Conservation (phyloP, 164 flowering plant genomes). For the Malania oleifera region DNA sequence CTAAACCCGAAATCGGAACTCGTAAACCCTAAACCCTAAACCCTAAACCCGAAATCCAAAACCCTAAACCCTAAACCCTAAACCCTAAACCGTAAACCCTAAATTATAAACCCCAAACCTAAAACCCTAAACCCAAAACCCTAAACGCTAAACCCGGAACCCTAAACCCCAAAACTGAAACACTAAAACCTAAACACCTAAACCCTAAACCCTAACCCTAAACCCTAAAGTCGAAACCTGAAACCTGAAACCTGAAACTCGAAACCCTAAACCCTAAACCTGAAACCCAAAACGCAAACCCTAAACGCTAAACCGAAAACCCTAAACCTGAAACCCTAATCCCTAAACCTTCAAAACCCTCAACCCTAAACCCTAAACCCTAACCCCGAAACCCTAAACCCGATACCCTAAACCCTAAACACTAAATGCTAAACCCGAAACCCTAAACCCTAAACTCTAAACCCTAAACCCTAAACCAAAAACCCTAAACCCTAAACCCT, state of each 20-base stretch:
- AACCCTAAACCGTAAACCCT: neutral
- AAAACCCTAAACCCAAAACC: neutral
- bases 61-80: neutral
- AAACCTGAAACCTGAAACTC: neutral
- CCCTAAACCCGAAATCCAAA: neutral
- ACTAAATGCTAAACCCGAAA: neutral
- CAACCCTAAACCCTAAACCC: neutral
- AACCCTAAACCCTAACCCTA: neutral
- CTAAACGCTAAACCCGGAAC: neutral
- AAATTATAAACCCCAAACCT: neutral
- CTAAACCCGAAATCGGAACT: neutral
- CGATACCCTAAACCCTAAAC: neutral
- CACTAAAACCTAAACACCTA: neutral
- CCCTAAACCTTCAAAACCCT: neutral
- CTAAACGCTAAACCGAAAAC: neutral
- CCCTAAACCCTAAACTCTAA: no score
- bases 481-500: no score
- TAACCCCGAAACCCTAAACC: neutral
- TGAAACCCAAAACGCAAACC: neutral
- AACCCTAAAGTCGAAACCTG: no score
- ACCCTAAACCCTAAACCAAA: no score
- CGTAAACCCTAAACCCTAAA: neutral
- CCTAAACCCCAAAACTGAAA: neutral
- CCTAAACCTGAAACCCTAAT: neutral
- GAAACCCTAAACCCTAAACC: constrained; percentile 1